A percentile compares a stretch with the other conserved stretches of the same genome.
These are phyloP conservation scores for Leccinum rimulosum DNA, from an alignment of 768 basidiomycete species.

Conservation along the genomic window DNA sequence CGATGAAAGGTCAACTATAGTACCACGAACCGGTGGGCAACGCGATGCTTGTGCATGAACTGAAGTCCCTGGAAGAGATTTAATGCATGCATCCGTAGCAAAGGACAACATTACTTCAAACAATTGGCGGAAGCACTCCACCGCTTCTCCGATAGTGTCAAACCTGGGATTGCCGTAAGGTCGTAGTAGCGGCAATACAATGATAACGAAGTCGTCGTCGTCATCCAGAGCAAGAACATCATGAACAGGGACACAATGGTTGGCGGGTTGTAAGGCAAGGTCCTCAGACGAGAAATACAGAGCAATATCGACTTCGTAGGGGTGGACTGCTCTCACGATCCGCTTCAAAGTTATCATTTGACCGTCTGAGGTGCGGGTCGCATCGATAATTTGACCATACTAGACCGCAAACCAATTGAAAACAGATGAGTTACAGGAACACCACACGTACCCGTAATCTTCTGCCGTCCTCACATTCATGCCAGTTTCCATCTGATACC, in stretches of 20 bases:
- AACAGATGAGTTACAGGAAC: not conserved
- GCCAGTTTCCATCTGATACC: not conserved
- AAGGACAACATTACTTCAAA: not conserved
- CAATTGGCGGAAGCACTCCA: not conserved
- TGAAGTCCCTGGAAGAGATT: not conserved
- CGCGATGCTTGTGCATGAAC: not conserved
- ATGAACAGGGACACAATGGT: conserved; percentile 29
- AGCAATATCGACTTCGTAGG: conserved; percentile 26
- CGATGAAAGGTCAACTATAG: no score
- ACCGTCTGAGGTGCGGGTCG: conserved; percentile 29
- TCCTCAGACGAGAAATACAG: conserved; percentile 14
- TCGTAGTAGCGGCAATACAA: conserved; percentile 32
- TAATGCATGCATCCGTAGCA: no score
- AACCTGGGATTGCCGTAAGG: conserved; percentile 19
- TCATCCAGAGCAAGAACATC: conserved; percentile 13
- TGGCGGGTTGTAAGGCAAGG: conserved; percentile 10
- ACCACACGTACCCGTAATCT: not conserved
- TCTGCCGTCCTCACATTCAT: not conserved
- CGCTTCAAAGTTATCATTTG: conserved; percentile 30
- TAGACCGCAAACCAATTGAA: not conserved
- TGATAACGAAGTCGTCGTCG: conserved; percentile 12
- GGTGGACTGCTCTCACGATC: conserved; percentile 9
- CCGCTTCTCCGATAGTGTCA: conserved; percentile 8
- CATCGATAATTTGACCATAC: conserved; percentile 24
- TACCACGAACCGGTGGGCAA: not conserved